phyloP scores from a whole-genome alignment of 2,329 filamentous ascomycete genomes.

The Pyrenochaeta sp. region DNA sequence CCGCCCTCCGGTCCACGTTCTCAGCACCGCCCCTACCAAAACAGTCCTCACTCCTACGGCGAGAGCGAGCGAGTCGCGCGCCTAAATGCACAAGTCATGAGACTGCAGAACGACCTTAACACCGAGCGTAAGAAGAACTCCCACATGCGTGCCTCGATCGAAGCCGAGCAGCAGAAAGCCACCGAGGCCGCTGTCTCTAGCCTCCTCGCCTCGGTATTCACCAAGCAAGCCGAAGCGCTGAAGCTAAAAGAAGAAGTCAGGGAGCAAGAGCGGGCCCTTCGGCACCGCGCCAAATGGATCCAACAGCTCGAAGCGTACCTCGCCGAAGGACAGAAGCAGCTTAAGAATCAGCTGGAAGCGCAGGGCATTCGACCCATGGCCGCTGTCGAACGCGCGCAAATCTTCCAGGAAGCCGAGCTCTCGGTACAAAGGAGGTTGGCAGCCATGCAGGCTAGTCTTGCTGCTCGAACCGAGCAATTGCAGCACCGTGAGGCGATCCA shows the following conservation, averaged over 20 bases:
- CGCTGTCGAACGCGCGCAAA: conserved; percentile 9
- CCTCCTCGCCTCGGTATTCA: conserved; percentile 18
- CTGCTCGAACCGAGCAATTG: conserved; percentile 11
- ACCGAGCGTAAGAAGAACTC: conserved; percentile 18
- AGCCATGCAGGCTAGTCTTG: conserved; percentile 11
- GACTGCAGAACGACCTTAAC: conserved; percentile 19
- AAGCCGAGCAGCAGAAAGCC: conserved; percentile 13
- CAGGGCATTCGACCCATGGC: conserved; percentile 14
- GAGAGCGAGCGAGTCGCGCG: conserved; percentile 18
- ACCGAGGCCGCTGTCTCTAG: conserved; percentile 13
- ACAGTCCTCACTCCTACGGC: neutral
- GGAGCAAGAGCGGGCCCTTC: conserved; percentile 16
- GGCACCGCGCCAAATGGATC: conserved; percentile 18
- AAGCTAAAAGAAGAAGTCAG: conserved; percentile 10
- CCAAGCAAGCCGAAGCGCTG: conserved; percentile 20
- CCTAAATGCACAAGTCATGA: conserved; percentile 17
- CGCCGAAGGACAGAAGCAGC: conserved; percentile 29
- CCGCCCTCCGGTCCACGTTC: conserved; percentile 5
- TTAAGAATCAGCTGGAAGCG: conserved; percentile 15
- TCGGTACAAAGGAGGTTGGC: conserved; percentile 1
- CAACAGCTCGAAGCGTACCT: conserved; percentile 28
- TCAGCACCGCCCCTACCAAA: neutral
- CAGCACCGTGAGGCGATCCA: conserved; percentile 19
- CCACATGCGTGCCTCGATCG: conserved; percentile 10
- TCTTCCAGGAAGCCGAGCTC: conserved; percentile 13